A percentile compares a stretch with the other conserved stretches of the same genome.
These are phyloP conservation scores for Poa annua DNA, from an alignment of 176 grass and related monocot genomes.

Conservation along the genomic window DNA sequence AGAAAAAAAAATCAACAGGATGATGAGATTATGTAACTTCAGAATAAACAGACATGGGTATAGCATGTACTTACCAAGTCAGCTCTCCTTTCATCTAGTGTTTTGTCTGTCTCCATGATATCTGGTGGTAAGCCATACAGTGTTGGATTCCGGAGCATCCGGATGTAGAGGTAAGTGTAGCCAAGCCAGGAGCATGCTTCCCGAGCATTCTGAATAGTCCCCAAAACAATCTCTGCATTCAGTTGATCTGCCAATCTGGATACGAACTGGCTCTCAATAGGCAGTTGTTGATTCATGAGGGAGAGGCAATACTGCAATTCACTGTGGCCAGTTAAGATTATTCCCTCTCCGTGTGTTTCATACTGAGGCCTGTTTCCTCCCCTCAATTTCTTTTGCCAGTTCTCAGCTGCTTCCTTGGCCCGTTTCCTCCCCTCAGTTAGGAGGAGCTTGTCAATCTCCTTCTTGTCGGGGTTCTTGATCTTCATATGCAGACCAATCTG, in stretches of 20 bases:
- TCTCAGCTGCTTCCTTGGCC: too few relatives aligned
- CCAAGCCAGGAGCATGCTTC: constrained; percentile 61
- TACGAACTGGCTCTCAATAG: constrained; percentile 95
- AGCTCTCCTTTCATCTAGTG: constrained; percentile 88
- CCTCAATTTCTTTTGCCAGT: too few relatives aligned
- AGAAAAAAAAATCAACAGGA: constrained; percentile 28
- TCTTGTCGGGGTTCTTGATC: constrained; percentile 73
- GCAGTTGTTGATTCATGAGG: constrained; percentile 92
- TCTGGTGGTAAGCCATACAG: constrained; percentile 85
- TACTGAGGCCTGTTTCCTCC: constrained; percentile 98
- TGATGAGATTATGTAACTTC: neutral
- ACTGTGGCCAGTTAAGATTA: constrained; percentile 86
- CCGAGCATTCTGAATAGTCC: constrained; percentile 89
- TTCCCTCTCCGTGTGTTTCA: constrained; percentile 93
- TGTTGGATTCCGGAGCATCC: constrained; percentile 91
- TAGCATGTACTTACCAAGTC: constrained; percentile 74
- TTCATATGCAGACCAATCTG: constrained; percentile 85
- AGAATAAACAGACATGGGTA: constrained; percentile 13
- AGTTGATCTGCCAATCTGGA: constrained; percentile 85
- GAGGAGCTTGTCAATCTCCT: constrained; percentile 95
- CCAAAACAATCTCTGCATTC: constrained; percentile 93
- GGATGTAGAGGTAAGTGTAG: constrained; percentile 90
- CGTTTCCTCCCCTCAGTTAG: too few relatives aligned
- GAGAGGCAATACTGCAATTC: constrained; percentile 93
- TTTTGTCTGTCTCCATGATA: constrained; percentile 74